A percentile compares a stretch with the other conserved stretches of the same genome.
Evolutionary conservation across 345 rosid species (phyloP).

Genomic region (Raphanus sativus): DNA sequence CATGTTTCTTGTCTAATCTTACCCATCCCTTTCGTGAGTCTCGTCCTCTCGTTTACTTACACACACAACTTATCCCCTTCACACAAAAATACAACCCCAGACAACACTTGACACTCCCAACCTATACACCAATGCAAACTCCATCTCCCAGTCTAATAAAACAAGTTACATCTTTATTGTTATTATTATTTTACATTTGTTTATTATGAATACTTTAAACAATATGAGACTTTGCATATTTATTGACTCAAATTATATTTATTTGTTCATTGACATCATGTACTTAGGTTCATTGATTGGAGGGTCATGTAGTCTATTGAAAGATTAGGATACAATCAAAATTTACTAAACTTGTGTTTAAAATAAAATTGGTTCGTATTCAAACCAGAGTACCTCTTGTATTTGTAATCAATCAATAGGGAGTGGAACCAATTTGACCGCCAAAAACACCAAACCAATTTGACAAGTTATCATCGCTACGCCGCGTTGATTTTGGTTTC

Average conservation of each 20-base stretch:
- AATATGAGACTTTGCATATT: not conserved
- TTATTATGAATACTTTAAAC: not conserved
- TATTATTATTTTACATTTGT: no score
- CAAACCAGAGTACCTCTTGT: not conserved
- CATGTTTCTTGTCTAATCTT: not conserved
- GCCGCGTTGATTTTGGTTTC: constrained; percentile 17
- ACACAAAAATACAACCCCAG: constrained; percentile 1
- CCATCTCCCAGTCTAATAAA: no score
- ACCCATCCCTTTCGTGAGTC: constrained; percentile 3
- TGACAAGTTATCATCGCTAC: constrained; percentile 14
- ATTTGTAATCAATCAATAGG: not conserved
- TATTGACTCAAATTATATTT: not conserved
- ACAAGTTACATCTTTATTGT: no score
- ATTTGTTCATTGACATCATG: not conserved
- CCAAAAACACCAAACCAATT: not conserved
- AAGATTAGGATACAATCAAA: not conserved
- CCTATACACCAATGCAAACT: not conserved
- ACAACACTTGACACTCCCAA: not conserved
- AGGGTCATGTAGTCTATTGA: not conserved
- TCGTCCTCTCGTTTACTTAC: constrained; percentile 6
- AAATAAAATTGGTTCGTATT: not conserved
- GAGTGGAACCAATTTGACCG: not conserved
- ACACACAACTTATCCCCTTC: not conserved
- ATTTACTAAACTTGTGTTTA: not conserved
- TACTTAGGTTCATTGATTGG: not conserved